Base-by-base conservation (phyloP, 352 stramenopile species). In the Globisporangium carolinianum region DNA sequence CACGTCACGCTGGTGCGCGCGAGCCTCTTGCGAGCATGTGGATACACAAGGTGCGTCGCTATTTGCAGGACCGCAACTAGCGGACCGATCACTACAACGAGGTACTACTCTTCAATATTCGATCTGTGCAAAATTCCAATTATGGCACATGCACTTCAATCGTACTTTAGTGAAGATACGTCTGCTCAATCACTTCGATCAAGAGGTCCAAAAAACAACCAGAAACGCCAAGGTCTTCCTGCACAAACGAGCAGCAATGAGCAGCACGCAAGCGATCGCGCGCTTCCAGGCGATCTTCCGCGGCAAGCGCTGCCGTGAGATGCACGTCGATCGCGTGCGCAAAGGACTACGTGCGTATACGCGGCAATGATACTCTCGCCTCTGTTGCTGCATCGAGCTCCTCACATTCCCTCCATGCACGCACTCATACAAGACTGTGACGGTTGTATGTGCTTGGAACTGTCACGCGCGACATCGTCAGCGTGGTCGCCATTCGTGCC, bases 401-500 rank as follows among this genome's bases (percentile, higher is more conserved):
- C 32, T 24, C 24, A 17, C 4, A 53, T 53, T 9, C 38, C 10
- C 38, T 42, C 38, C 38, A 42, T 47, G 43, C 43, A 32, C 2
- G 24, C 24, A 3, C 24, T 32, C 24, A 32, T 32, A 32, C 24
- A 32, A 32, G 24, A 32, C 24, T 32, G 24, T 32, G 43, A 3
- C 43, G 50, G 0, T 57, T 60, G 55, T 60, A 10, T 38, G 50
- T 32, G 24, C 15, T n/a, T 35, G 52, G 38, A 17, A 17, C 12
- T 57, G 4, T 18, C 32, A 10, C 6, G 57, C 24, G 24, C 24
- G 24, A 38, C 32, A 38, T 32, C 36, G 2, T 15, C 53, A 89
- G 79, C 77, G 3, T 89, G 79, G 76, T 87, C 79, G 32, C 79
- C 79, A 7, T 89, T 86, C 43, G 73, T 87, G 18, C 79, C 79